Evolutionary conservation across 2,329 filamentous ascomycete genomes (phyloP), one percentile per base, ranked within the genome.

Genomic region (Trichoderma hamatum): DNA sequence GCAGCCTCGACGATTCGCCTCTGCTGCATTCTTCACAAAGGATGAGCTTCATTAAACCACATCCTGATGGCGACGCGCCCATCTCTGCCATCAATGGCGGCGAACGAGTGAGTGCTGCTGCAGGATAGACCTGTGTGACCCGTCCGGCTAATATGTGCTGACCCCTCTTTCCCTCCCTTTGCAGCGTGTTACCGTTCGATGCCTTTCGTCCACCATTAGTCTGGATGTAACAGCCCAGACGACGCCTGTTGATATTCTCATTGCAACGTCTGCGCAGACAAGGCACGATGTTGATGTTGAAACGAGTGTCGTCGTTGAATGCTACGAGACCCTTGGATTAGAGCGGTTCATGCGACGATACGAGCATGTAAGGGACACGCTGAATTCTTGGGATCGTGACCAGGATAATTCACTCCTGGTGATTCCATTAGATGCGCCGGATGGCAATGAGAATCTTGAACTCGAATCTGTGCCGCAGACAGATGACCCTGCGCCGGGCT

Each of bases 351-450:
- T 98, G 30, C 90, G 95, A 51, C 90, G 89, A 49, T 97, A 97
- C 77, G 95, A 98, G 81, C 89, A 88, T 71, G 86, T 98, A 36
- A 88, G 93, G 70, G 93, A 97, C 75, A 88, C 97, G 26, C 87
- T 97, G 85, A 96, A 97, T 78, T 96, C 94, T 0, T 98, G 95
- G 95, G 92, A 97, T 70, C 84, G 86, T 54, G 94, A 97, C 77
- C 84, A 85, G 2, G 90, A 94, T 73, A 96, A 97, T 75, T 84
- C 86, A 9, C 83, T 98, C 16, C 81, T 92, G 21, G 84, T 97
- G 26, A 81, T 90, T 67, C 84, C 89, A 16, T 83, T 85, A 2
- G 85, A 89, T 46, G 80, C 84, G 2, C 82, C 83, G 5, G 83
- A 86, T n/a, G 82, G 85, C 64, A 82, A 86, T 71, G 77, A 80